These are phyloP conservation scores for Mycena olivaceomarginata DNA, from an alignment of 768 basidiomycete genomes.

Conservation along the genomic window DNA sequence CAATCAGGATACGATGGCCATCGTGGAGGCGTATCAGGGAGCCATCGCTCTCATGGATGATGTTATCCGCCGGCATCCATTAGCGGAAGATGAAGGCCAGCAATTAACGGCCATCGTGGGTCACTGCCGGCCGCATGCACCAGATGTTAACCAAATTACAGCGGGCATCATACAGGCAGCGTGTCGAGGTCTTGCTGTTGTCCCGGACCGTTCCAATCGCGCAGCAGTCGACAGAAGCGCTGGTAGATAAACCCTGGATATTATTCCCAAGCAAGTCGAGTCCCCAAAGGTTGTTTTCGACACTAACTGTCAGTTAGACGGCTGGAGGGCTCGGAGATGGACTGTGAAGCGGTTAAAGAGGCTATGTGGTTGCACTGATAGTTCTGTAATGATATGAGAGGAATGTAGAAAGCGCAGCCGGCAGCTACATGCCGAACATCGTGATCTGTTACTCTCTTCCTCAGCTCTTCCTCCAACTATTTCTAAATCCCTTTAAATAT, in stretches of 20 bases:
- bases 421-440: not conserved
- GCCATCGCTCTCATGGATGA: conserved; percentile 35
- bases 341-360: conserved; percentile 26
- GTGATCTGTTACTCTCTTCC: conserved; percentile 19
- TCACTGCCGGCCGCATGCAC: not conserved
- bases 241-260: conserved; percentile 18
- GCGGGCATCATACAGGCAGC: conserved; percentile 34
- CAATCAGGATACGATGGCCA: conserved; percentile 36
- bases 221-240: conserved; percentile 23
- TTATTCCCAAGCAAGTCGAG: conserved; percentile 26
- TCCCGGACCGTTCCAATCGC: conserved; percentile 35
- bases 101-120: conserved; percentile 30
- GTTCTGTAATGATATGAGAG: conserved; percentile 16
- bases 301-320: not conserved
- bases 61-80: conserved; percentile 21
- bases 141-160: not conserved
- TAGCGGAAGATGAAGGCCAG: conserved; percentile 12
- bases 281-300: not conserved
- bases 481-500: conserved; percentile 37
- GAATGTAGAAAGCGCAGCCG: not conserved
- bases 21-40: conserved; percentile 35
- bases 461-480: conserved; percentile 28
- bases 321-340: conserved; percentile 19
- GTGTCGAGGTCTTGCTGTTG: conserved; percentile 31
- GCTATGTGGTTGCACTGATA: conserved; percentile 20